Conservation (phyloP, 225 moss, liverwort and hornwort genomes). For the Physcomitrellopsis africana region DNA sequence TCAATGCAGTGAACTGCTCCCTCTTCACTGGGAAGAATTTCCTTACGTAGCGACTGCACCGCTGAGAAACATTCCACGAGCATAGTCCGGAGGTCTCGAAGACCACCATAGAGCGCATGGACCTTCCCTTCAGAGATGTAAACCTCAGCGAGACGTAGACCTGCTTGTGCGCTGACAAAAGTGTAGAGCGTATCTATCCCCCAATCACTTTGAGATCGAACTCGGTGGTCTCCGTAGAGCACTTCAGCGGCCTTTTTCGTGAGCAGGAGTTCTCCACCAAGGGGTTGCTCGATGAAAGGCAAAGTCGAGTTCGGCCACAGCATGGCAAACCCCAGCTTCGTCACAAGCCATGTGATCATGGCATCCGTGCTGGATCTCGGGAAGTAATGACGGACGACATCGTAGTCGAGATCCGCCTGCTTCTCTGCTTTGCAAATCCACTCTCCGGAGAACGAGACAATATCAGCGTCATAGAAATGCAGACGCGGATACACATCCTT, state of each 20-base stretch:
- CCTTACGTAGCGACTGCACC: slow-evolving; percentile 42
- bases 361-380: slow-evolving; percentile 56
- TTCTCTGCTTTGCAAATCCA: slow-evolving; percentile 60
- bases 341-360: slow-evolving; percentile 65
- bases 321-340: slow-evolving; percentile 51
- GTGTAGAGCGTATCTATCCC: slow-evolving; percentile 58
- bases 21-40: slow-evolving; percentile 16
- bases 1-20: slow-evolving; percentile 39
- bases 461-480: slow-evolving; percentile 57
- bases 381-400: slow-evolving; percentile 58
- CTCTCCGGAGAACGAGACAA: slow-evolving; percentile 47
- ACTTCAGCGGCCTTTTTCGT: slow-evolving; percentile 40
- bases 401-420: slow-evolving; percentile 49
- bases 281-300: slow-evolving; percentile 52
- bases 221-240: slow-evolving; percentile 43
- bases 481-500: slow-evolving; percentile 38
- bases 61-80: slow-evolving; percentile 57
- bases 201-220: slow-evolving; percentile 57
- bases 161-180: slow-evolving; percentile 42
- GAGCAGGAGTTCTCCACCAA: slow-evolving; percentile 53
- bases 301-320: slow-evolving; percentile 49
- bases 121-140: slow-evolving; percentile 59
- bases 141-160: slow-evolving; percentile 48
- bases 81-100: slow-evolving; percentile 52
- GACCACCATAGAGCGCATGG: slow-evolving; percentile 49